Base-by-base conservation (phyloP, 1,139 yeast species). In the Magnusiomyces sp. region DNA sequence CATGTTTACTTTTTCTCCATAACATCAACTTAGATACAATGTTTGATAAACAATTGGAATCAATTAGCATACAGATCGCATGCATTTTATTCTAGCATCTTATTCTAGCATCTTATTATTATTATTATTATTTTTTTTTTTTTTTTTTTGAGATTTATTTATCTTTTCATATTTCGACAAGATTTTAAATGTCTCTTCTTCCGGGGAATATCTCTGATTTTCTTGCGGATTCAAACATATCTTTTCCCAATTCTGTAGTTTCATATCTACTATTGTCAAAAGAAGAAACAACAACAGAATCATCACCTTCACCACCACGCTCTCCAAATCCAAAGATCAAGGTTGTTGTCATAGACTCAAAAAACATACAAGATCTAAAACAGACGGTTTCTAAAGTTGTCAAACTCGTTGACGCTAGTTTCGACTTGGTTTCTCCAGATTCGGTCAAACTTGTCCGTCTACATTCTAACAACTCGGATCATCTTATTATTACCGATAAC, bases 201-300 rank as follows among this genome's bases (percentile, higher is more conserved):
- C 29, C 29, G 7, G 40, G 20, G 23, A 37, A 37, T 17, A 37
- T 37, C 16, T 16, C 17, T 20, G 40, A 43, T 31, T 43, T 19
- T 31, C 40, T 43, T 19, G 11, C 46, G n/a, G 36, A 43, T 38
- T 38, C 46, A 33, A 43, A 43, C 40, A 43, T 43, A 31, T 33
- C 34, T 16, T 20, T 43, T n/a, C 19, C 34, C 16, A 32, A 29
- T 16, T 39, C 46, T 13, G 19, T 43, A 5, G 19, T 32, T 5
- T 43, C 46, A 6, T 43, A 43, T 31, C 19, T 43, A 11, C 32
- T 43, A 10, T 32, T 43, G 6, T 19, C 32, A 9, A 27, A 31
- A 19, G 19, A 16, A n/a, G 20, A 11, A 6, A 16, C 40, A 5
- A 16, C 20, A 20, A 11, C 45, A 27, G 13, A 14, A 14, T 2